phyloP scores from a whole-genome alignment of 192 early-diverging fungal species.

The Coemansia sp. region DNA sequence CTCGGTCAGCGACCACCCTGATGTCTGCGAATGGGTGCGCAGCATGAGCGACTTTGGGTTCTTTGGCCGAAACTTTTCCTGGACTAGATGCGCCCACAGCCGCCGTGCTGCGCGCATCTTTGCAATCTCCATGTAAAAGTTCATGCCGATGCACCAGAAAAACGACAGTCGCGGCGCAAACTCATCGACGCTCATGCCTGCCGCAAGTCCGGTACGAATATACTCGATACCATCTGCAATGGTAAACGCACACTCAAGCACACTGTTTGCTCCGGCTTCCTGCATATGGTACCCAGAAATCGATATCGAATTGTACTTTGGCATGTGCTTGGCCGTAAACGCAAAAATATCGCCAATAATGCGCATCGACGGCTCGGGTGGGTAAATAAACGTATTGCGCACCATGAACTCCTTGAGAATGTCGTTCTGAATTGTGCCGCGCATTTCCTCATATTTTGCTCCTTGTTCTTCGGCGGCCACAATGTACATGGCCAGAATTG shows the following conservation, averaged over 20 bases:
- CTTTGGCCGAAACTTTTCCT: constrained; percentile 83
- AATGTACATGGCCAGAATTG: constrained; percentile 88
- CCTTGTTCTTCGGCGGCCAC: constrained; percentile 88
- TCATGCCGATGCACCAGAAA: constrained; percentile 93
- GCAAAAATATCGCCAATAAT: constrained; percentile 90
- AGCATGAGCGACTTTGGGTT: constrained; percentile 76
- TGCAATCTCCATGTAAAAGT: constrained; percentile 94
- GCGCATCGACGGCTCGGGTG: constrained; percentile 87
- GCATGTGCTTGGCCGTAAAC: constrained; percentile 85
- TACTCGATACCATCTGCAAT: constrained; percentile 89
- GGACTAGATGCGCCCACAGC: constrained; percentile 79
- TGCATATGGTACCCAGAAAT: constrained; percentile 94
- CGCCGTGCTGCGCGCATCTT: constrained; percentile 85
- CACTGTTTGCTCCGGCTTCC: constrained; percentile 85
- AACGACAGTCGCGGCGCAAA: constrained; percentile 89
- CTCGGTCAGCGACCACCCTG: constrained; percentile 88
- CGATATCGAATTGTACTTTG: constrained; percentile 94
- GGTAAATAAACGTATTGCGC: constrained; percentile 91
- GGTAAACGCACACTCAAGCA: constrained; percentile 90
- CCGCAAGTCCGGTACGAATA: constrained; percentile 68
- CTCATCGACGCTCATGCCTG: constrained; percentile 86
- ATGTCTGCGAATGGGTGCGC: constrained; percentile 89
- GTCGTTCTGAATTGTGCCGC: constrained; percentile 90
- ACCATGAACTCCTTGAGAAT: constrained; percentile 96
- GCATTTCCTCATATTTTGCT: constrained; percentile 72